These are phyloP conservation scores for Obelidium mucronatum DNA, from an alignment of 192 early-diverging fungal genomes.

Conservation along the genomic window DNA sequence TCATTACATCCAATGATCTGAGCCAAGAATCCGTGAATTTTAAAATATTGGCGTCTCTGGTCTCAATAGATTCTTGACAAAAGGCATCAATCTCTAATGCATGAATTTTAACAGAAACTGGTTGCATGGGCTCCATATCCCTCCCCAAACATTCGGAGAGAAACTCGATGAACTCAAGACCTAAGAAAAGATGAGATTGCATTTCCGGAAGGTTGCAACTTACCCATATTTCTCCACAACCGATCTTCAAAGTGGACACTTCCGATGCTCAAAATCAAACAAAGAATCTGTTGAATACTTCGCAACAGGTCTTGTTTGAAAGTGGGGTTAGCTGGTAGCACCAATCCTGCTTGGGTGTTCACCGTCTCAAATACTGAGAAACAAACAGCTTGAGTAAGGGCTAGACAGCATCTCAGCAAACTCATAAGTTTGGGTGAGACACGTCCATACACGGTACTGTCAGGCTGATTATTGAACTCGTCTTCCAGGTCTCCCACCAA, in stretches of 20 bases:
- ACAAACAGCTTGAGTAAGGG: slow-evolving; percentile 37
- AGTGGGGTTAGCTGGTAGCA: not conserved
- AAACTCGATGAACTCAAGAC: slow-evolving; percentile 38
- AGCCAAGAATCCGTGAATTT: slow-evolving; percentile 40
- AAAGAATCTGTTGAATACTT: slow-evolving; percentile 37
- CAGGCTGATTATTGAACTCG: not conserved
- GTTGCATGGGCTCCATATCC: slow-evolving; percentile 33
- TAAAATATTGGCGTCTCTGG: not conserved
- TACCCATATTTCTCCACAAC: slow-evolving; percentile 55
- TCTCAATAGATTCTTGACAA: slow-evolving; percentile 22
- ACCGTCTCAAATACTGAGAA: slow-evolving; percentile 40
- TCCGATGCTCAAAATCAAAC: slow-evolving; percentile 41
- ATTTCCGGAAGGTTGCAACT: too few relatives aligned
- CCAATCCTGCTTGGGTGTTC: slow-evolving; percentile 31
- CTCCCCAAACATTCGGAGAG: slow-evolving; percentile 37
- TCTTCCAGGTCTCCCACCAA: slow-evolving; percentile 58
- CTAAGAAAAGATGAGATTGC: slow-evolving; percentile 21
- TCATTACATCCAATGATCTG: slow-evolving; percentile 28
- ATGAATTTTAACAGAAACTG: slow-evolving; percentile 16
- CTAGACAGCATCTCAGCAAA: slow-evolving; percentile 18
- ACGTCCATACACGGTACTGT: not conserved
- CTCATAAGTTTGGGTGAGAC: not conserved
- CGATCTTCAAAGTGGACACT: slow-evolving; percentile 34
- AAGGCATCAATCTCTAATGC: slow-evolving; percentile 28
- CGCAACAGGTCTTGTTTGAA: not conserved